Percentiles rank a stretch among this genome's conserved stretches.
Evolutionary conservation across 2,329 filamentous ascomycete species (phyloP).

Genomic region (Ceratocystis eucalypticola): DNA sequence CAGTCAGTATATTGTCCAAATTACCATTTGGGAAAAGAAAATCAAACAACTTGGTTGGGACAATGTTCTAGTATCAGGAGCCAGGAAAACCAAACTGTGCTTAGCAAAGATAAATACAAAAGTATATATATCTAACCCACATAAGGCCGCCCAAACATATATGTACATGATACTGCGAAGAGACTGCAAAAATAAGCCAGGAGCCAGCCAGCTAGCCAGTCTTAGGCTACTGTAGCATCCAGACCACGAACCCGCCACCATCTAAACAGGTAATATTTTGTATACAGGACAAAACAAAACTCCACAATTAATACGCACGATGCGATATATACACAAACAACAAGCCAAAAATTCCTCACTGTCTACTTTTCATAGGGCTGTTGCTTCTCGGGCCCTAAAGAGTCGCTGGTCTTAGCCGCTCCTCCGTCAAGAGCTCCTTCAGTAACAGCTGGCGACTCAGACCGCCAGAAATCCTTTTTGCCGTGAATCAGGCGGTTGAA

Average conservation of each 20-base stretch:
- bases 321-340: neutral
- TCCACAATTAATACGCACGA: neutral
- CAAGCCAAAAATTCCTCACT: neutral
- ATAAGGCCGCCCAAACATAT: too few relatives aligned
- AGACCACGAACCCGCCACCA: neutral
- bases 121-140: too few relatives aligned
- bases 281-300: neutral
- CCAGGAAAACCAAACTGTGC: too few relatives aligned
- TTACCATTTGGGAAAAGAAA: too few relatives aligned
- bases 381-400: conserved; percentile 14
- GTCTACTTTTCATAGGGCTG: conserved; percentile 11
- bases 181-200: too few relatives aligned
- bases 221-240: neutral
- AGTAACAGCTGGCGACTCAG: conserved; percentile 11
- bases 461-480: conserved; percentile 59
- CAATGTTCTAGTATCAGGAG: too few relatives aligned
- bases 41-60: too few relatives aligned
- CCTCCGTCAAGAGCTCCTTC: conserved; percentile 19
- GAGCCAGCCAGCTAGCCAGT: too few relatives aligned
- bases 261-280: neutral
- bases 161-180: too few relatives aligned
- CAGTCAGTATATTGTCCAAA: too few relatives aligned
- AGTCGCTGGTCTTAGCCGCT: conserved; percentile 13
- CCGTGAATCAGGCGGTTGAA: conserved; percentile 47
- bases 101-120: too few relatives aligned